Percentiles rank a stretch among this genome's conserved stretches.
Evolutionary conservation across 2,329 filamentous ascomycete genomes (phyloP).

Genomic region (Lasiodiplodia sp.): DNA sequence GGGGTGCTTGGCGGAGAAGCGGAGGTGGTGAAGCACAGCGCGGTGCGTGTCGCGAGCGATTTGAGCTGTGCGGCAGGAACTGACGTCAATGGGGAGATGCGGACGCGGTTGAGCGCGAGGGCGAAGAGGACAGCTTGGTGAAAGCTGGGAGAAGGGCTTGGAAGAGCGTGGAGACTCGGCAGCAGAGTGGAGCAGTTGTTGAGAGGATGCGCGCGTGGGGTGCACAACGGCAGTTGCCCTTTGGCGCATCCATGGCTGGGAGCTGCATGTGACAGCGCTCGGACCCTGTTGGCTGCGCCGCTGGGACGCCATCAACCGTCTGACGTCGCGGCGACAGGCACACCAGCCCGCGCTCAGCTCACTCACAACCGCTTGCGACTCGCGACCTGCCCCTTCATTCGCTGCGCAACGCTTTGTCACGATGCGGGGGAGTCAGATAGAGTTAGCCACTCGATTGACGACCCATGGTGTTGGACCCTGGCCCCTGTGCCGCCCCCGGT

Average conservation of each 20-base stretch:
- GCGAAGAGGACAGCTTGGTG: not conserved
- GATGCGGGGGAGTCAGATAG: constrained; percentile 24
- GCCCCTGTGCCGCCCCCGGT: constrained; percentile 2
- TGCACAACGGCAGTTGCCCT: not conserved
- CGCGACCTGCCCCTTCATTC: not conserved
- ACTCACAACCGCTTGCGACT: not conserved
- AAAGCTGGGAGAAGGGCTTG: not conserved
- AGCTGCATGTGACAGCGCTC: constrained; percentile 14
- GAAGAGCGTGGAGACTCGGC: not conserved
- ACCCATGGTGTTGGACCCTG: not conserved
- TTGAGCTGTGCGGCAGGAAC: not conserved
- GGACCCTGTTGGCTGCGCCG: not conserved
- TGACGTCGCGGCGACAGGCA: constrained; percentile 6
- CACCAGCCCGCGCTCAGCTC: not conserved
- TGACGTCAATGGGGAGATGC: constrained; percentile 11
- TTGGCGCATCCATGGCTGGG: not conserved
- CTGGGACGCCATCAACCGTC: not conserved
- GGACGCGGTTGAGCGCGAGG: constrained; percentile 10
- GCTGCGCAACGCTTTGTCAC: not conserved
- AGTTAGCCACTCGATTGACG: constrained; percentile 25
- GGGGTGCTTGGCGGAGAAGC: not conserved
- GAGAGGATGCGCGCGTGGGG: constrained; percentile 3
- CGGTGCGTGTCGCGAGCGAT: not conserved
- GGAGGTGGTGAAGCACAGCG: not conserved
- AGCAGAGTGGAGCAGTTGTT: constrained; percentile 3